Conservation (phyloP, 768 basidiomycete genomes). For the Hygrocybe coccinea region DNA sequence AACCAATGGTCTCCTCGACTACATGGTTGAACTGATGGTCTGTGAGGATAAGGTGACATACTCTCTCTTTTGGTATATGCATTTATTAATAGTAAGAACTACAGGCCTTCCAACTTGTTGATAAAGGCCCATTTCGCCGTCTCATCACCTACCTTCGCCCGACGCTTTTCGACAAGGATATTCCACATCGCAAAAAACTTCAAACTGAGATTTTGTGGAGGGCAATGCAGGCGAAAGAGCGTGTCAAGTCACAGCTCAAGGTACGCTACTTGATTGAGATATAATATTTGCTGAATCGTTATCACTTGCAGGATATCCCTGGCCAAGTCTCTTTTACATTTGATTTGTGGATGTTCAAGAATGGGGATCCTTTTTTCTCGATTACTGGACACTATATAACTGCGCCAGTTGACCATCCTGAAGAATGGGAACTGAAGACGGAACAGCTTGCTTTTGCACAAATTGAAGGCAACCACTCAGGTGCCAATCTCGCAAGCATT, state of each 20-base stretch:
- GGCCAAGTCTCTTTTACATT: constrained; percentile 15
- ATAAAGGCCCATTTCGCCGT: constrained; percentile 14
- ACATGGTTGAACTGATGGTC: constrained; percentile 21
- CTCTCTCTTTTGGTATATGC: background rate
- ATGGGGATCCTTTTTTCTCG: constrained; percentile 15
- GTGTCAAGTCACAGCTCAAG: constrained; percentile 1
- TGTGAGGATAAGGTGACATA: constrained; percentile 17
- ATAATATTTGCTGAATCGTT: background rate
- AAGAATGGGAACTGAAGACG: constrained; percentile 7
- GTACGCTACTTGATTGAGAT: background rate
- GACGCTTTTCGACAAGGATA: constrained; percentile 13
- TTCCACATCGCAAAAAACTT: constrained; percentile 21
- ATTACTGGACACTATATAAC: constrained; percentile 19
- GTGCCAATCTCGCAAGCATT: constrained; percentile 15
- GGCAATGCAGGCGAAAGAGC: constrained; percentile 3
- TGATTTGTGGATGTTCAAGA: constrained; percentile 14
- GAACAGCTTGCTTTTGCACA: constrained; percentile 13
- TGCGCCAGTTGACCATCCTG: background rate
- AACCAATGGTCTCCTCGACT: constrained; percentile 17
- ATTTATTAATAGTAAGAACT: background rate
- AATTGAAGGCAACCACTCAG: constrained; percentile 13
- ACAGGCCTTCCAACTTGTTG: constrained; percentile 17
- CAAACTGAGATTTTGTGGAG: constrained; percentile 16
- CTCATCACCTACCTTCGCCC: constrained; percentile 19
- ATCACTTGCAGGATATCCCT: constrained; percentile 2